Base-by-base conservation (phyloP, 805 yeast genomes). In the Blastobotrys muscicola region DNA sequence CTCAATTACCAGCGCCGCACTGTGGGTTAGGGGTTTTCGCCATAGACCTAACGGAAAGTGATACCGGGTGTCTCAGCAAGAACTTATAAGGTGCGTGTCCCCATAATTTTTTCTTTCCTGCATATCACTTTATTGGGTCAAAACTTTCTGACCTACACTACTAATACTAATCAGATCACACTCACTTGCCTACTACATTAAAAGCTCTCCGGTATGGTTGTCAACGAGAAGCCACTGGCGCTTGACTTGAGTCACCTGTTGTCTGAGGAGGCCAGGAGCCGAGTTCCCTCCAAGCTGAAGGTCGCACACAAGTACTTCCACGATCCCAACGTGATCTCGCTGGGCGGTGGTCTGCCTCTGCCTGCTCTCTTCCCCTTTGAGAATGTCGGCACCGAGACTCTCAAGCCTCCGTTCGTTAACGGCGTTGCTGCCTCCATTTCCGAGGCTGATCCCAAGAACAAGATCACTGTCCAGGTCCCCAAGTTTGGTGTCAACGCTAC, bases 281-380 rank as follows among this genome's bases (percentile, higher is more conserved):
- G 97, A 68, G 67, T 72, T 40, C 76, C 82, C 31, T 86, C 96
- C 9, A 81, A 85, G 10, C 73, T 90, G 65, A 90, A 92, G 67
- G 67, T 77, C 33, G 94, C 94, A 12, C 85, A 90, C 71, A 78
- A 78, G 59, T 82, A 83, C 68, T 82, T 69, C 57, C 68, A 69
- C 36, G 72, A 76, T 50, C 95, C 95, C 30, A 76, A 80, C 42
- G 71, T 92, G 58, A 79, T 86, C 45, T 89, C 87, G 60, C 74
- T 90, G 44, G 97, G 97, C 44, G 98, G 97, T 55, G 98, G 98
- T 6, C 74, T 90, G 54, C 98, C 98, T 10, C 68, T 85, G 61
- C 69, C 95, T 20, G 90, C 83, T 50, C 83, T 85, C 65, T 90
- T 90, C 74, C 97, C 98, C 36, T 85, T 90, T 74, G 85, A 87